Conservation (phyloP, 1,284 basidiomycete species). For the Sporisorium sorghi region DNA sequence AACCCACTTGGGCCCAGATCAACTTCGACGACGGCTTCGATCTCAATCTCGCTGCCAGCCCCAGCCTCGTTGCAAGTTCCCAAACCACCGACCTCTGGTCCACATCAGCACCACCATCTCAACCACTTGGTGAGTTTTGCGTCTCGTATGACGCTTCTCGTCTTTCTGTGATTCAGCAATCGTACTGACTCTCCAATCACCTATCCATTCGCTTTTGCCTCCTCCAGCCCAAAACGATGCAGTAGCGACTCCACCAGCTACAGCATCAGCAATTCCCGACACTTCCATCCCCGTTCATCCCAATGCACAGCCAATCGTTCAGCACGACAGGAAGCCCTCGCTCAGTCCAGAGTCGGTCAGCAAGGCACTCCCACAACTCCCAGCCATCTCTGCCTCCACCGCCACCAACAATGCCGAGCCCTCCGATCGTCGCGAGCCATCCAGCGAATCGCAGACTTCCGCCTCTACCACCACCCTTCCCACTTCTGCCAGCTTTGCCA, state of each 20-base stretch:
- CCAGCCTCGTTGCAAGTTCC: conserved; percentile 2
- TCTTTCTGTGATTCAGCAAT: not conserved
- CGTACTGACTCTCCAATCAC: conserved; percentile 13
- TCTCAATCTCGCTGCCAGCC: conserved; percentile 33
- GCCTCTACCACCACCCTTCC: conserved; percentile 1
- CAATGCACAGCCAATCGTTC: conserved; percentile 2
- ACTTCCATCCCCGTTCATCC: conserved; percentile 1
- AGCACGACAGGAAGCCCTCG: conserved; percentile 17
- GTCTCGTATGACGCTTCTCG: not conserved
- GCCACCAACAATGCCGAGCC: not conserved
- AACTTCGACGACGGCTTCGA: conserved; percentile 50
- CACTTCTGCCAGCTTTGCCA: conserved; percentile 16
- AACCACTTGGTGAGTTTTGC: conserved; percentile 15
- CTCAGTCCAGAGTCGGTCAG: conserved; percentile 27
- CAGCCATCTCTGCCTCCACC: conserved; percentile 10
- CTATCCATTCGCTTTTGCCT: not conserved
- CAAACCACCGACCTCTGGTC: conserved; percentile 4
- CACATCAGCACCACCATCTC: conserved; percentile 1
- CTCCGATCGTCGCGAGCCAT: conserved; percentile 13
- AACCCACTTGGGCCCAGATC: conserved; percentile 49
- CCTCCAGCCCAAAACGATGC: conserved; percentile 1
- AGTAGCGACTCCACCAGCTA: conserved; percentile 1
- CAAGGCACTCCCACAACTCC: conserved; percentile 34
- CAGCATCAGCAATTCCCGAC: not conserved
- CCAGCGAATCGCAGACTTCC: conserved; percentile 7